Percentiles rank a stretch among this genome's conserved stretches.
phyloP scores from a whole-genome alignment of 1,284 basidiomycete genomes.

The Rhodotorula glutinis region DNA sequence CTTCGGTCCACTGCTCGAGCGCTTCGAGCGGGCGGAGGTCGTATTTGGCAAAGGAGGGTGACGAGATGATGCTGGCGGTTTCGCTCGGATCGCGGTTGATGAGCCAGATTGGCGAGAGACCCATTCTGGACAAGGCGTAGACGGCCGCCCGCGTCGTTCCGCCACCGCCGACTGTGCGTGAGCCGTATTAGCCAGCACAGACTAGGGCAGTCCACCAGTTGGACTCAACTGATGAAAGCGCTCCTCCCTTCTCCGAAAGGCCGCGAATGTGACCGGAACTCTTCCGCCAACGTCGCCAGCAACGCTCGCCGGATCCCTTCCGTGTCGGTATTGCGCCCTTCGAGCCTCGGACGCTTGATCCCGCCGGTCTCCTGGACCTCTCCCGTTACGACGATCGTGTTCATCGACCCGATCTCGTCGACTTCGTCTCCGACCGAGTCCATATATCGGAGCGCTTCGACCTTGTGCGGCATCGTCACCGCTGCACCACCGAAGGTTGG shows the following conservation, averaged over 20 bases:
- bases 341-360: constrained; percentile 55
- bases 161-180: constrained; percentile 74
- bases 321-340: constrained; percentile 92
- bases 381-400: constrained; percentile 66
- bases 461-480: constrained; percentile 90
- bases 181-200: no score
- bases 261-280: neutral
- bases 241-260: constrained; percentile 22
- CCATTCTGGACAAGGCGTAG: constrained; percentile 72
- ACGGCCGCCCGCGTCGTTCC: constrained; percentile 89
- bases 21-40: constrained; percentile 23
- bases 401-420: constrained; percentile 79
- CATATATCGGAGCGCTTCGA: constrained; percentile 73
- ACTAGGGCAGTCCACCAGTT: no score
- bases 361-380: constrained; percentile 18
- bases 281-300: constrained; percentile 32
- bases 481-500: constrained; percentile 88
- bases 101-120: constrained; percentile 67
- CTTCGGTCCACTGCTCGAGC: constrained; percentile 16
- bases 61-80: constrained; percentile 53
- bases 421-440: constrained; percentile 73
- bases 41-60: constrained; percentile 20
- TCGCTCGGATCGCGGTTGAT: constrained; percentile 75
- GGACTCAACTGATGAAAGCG: constrained; percentile 23
- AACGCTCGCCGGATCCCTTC: constrained; percentile 67